phyloP scores from a whole-genome alignment of 441 rosid genomes.

The Gossypium aridum region DNA sequence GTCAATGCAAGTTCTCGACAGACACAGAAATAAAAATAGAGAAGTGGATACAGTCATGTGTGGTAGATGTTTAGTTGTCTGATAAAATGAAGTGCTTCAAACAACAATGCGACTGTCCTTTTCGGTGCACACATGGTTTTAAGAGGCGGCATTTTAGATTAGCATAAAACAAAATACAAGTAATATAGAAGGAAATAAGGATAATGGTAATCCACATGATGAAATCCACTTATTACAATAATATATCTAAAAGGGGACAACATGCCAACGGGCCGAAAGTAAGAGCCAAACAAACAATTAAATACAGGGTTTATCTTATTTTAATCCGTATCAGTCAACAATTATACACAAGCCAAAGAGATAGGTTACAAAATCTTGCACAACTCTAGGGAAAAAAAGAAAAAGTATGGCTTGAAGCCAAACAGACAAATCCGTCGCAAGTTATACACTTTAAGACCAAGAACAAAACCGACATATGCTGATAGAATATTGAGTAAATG shows the following conservation, averaged over 20 bases:
- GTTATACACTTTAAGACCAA: neutral
- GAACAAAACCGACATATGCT: neutral
- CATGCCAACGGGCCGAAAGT: slow-evolving; percentile 24
- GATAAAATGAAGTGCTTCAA: slow-evolving; percentile 10
- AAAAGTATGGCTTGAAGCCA: slow-evolving; percentile 15
- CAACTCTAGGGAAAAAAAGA: slow-evolving; percentile 16
- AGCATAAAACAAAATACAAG: neutral
- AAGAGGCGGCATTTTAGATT: slow-evolving; percentile 9
- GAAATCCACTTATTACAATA: slow-evolving; percentile 12
- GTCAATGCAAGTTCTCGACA: neutral
- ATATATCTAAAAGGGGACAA: slow-evolving; percentile 16
- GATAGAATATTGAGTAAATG: neutral
- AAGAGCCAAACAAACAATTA: slow-evolving; percentile 20
- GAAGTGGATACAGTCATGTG: neutral
- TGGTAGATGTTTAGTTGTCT: neutral
- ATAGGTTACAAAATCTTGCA: slow-evolving; percentile 12
- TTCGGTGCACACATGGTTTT: neutral
- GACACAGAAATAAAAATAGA: neutral
- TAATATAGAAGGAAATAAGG: slow-evolving; percentile 5
- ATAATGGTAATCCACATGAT: slow-evolving; percentile 22
- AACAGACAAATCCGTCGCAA: slow-evolving; percentile 12
- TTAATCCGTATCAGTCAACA: slow-evolving; percentile 21
- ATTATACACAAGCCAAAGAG: slow-evolving; percentile 17
- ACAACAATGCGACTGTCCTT: slow-evolving; percentile 2
- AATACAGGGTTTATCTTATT: slow-evolving; percentile 14